Base-by-base conservation (phyloP, 2,329 filamentous ascomycete species). In the Fusarium sp. region DNA sequence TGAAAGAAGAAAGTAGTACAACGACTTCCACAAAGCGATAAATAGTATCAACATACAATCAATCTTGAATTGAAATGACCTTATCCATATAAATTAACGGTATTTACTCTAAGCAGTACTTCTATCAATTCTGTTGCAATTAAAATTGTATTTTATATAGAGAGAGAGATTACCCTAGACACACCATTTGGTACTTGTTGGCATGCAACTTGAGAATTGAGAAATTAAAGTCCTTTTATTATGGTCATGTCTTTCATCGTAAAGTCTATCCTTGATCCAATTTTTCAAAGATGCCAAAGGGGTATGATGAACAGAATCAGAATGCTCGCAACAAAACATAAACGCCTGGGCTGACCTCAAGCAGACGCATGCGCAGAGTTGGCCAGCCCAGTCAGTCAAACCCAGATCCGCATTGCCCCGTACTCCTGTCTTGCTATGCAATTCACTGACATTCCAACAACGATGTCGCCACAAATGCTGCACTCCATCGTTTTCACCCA, bases 371-470 rank as follows among this genome's bases (percentile, higher is more conserved):
- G 65, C 72, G 56, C 52, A 60, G 75, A 58, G 67, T 64, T 32
- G 54, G 64, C 42, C 68, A 60, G 64, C 68, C 71, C 56, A 61
- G 66, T 68, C 69, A 50, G 64, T 69, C 69, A 53, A 57, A 64
- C 67, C 67, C 73, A 56, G 58, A 65, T 75, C 69, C 73, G 53
- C 69, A 71, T 61, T 77, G 72, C 72, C 67, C 73, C 63, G 67
- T 76, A 79, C 76, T 78, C 77, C 77, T 75, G 69, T 77, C 71
- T 78, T 74, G 72, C 74, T 69, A 78, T 77, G 78, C 79, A 80
- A 77, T 77, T 74, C 72, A 72, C 70, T 68, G 52, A 68, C 78
- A 79, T 79, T 80, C 79, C 78, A 80, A 75, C 75, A 76, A 73
- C 70, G 71, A 69, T 74, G 52, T 75, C 74, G 70, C 72, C 72